Evolutionary conservation across 1,284 basidiomycete genomes (phyloP).

Genomic region (Bondarzewia mesenterica): DNA sequence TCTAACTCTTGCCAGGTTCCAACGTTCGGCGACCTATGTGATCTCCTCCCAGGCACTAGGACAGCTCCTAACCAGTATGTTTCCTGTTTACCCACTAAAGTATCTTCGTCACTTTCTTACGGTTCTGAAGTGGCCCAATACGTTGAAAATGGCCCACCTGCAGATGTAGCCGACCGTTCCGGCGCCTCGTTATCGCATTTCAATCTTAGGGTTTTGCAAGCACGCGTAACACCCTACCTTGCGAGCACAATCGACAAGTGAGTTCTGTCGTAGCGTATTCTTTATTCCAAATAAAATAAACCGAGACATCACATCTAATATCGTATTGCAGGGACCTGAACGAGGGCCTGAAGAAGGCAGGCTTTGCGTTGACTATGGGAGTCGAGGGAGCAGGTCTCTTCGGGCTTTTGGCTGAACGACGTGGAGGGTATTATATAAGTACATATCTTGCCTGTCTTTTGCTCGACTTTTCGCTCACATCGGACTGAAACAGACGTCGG

Average conservation of each 20-base stretch:
- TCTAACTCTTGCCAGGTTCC: slow-evolving; percentile 30
- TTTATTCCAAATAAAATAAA: no score
- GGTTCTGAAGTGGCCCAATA: not conserved
- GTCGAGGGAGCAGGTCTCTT: slow-evolving; percentile 45
- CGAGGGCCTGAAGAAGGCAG: slow-evolving; percentile 45
- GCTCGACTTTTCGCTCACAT: not conserved
- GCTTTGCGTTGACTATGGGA: slow-evolving; percentile 53
- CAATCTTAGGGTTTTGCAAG: not conserved
- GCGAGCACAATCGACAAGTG: slow-evolving; percentile 8
- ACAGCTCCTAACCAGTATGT: slow-evolving; percentile 23
- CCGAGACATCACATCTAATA: no score
- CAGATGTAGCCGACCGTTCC: not conserved
- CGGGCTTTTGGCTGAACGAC: slow-evolving; percentile 29
- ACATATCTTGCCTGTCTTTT: slow-evolving; percentile 4
- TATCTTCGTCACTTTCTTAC: slow-evolving; percentile 6
- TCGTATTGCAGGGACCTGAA: slow-evolving; percentile 36
- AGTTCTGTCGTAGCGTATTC: slow-evolving; percentile 1
- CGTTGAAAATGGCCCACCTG: not conserved
- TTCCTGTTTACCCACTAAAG: slow-evolving; percentile 28
- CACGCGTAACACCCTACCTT: not conserved
- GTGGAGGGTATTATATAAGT: slow-evolving; percentile 38
- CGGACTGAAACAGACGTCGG: slow-evolving; percentile 41
- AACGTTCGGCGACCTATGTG: slow-evolving; percentile 55
- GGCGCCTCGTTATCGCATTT: not conserved
- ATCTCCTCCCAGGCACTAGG: slow-evolving; percentile 39